Conservation (phyloP, 2,329 filamentous ascomycete species). For the Thelonectria rubi region DNA sequence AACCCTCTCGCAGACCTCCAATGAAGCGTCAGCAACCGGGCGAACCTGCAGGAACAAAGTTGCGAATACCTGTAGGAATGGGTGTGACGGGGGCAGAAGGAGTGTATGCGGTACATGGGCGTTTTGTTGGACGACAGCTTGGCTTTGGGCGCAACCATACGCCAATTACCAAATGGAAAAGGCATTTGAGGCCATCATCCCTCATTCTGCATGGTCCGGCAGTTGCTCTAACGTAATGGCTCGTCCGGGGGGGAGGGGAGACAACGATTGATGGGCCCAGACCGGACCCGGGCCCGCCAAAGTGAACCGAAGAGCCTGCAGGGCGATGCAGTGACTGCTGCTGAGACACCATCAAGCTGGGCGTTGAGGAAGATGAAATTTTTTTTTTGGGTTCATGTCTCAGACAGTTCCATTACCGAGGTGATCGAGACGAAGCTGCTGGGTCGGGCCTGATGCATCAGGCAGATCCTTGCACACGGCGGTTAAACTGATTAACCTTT, state of each 20-base stretch:
- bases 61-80: conserved; percentile 1
- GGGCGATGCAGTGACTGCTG: not conserved
- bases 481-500: conserved; percentile 41
- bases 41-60: conserved; percentile 10
- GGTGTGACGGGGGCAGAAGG: not conserved
- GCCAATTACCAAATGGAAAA: conserved; percentile 46
- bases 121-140: conserved; percentile 9
- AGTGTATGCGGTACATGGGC: conserved; percentile 31
- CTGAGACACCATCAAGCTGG: not conserved
- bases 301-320: not conserved
- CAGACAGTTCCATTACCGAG: not conserved
- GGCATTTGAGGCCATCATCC: conserved; percentile 36
- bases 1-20: conserved; percentile 29
- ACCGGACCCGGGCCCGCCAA: conserved; percentile 14
- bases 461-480: conserved; percentile 21
- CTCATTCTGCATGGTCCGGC: conserved; percentile 45
- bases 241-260: conserved; percentile 31
- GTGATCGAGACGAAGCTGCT: not conserved
- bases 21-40: conserved; percentile 14
- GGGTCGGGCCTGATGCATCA: conserved; percentile 10
- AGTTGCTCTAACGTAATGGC: conserved; percentile 46
- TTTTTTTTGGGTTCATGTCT: not conserved
- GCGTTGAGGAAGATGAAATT: not conserved
- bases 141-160: conserved; percentile 36
- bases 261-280: conserved; percentile 14